phyloP scores from a whole-genome alignment of 495 filamentous ascomycete genomes.

The Pyrenopolyporus hunteri region DNA sequence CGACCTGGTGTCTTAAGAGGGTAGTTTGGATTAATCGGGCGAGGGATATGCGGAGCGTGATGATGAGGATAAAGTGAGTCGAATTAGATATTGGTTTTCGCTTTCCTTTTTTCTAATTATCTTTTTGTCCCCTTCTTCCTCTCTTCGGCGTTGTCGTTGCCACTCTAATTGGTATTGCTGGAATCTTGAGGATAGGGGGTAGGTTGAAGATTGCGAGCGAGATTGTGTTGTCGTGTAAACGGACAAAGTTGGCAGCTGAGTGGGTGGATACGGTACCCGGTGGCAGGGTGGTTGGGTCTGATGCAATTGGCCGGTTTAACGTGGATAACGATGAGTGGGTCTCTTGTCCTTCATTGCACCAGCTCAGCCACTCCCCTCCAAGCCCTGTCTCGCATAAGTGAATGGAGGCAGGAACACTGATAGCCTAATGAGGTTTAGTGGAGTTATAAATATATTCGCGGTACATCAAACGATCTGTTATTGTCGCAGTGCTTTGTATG shows the following conservation, averaged over 20 bases:
- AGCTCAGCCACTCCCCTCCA: conserved; percentile 24
- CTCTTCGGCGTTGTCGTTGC: conserved; percentile 8
- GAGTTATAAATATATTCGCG: conserved; percentile 5
- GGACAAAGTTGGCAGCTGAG: conserved; percentile 37
- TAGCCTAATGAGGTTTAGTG: conserved; percentile 1
- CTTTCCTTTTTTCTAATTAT: too few species aligned
- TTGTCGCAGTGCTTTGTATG: neutral
- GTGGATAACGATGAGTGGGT: conserved; percentile 25
- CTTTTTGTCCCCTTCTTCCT: neutral
- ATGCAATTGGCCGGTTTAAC: conserved; percentile 21
- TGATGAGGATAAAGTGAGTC: neutral
- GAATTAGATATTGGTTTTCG: conserved; percentile 1
- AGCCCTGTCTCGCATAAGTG: conserved; percentile 19
- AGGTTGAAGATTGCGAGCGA: conserved; percentile 24
- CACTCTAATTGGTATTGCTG: conserved; percentile 19
- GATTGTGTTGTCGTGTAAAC: conserved; percentile 38
- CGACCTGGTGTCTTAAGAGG: conserved; percentile 7
- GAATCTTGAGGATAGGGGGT: conserved; percentile 19
- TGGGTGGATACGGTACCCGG: conserved; percentile 21
- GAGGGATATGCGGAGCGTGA: conserved; percentile 19
- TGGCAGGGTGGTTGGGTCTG: neutral
- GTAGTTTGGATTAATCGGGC: conserved; percentile 13
- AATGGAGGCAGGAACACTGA: conserved; percentile 1
- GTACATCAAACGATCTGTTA: neutral
- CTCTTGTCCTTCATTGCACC: conserved; percentile 23